These are phyloP conservation scores for Entomortierella lignicola DNA, from an alignment of 192 early-diverging fungal species.

Conservation along the genomic window DNA sequence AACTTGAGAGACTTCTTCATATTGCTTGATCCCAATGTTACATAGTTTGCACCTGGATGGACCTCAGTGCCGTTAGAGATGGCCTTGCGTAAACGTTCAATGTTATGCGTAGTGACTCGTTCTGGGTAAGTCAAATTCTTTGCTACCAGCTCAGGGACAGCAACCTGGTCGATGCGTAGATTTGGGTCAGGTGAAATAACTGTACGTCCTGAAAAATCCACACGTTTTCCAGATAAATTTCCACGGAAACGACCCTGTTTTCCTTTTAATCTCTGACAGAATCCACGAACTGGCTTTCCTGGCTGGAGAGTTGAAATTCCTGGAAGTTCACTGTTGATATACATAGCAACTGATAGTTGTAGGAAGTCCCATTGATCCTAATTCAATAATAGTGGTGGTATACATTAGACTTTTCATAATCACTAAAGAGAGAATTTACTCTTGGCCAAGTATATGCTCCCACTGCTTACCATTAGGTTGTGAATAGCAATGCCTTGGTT, in stretches of 20 bases:
- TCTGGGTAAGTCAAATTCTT: slow-evolving; percentile 97
- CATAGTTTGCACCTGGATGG: slow-evolving; percentile 94
- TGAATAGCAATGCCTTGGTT: slow-evolving; percentile 72
- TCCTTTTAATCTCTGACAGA: slow-evolving; percentile 97
- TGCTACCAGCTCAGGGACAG: slow-evolving; percentile 91
- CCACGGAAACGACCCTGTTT: slow-evolving; percentile 99
- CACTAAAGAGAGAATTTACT: no score
- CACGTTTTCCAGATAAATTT: slow-evolving; percentile 98
- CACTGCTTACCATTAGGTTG: slow-evolving; percentile 72
- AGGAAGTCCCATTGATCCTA: slow-evolving; percentile 98
- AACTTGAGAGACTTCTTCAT: slow-evolving; percentile 78
- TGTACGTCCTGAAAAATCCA: slow-evolving; percentile 98
- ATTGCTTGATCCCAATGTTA: slow-evolving; percentile 65
- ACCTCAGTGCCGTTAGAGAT: slow-evolving; percentile 89
- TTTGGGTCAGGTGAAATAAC: slow-evolving; percentile 99
- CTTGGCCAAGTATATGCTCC: not conserved
- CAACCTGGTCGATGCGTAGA: slow-evolving; percentile 94
- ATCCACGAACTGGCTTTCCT: slow-evolving; percentile 82
- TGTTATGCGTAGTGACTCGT: slow-evolving; percentile 90
- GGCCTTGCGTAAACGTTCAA: slow-evolving; percentile 77
- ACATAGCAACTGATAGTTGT: slow-evolving; percentile 94
- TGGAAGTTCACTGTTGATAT: slow-evolving; percentile 95
- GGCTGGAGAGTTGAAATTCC: slow-evolving; percentile 78
- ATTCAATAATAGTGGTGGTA: not conserved
- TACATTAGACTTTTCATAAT: no score